These are phyloP conservation scores for Neurospora discreta DNA, from an alignment of 495 filamentous ascomycete genomes.

Conservation along the genomic window DNA sequence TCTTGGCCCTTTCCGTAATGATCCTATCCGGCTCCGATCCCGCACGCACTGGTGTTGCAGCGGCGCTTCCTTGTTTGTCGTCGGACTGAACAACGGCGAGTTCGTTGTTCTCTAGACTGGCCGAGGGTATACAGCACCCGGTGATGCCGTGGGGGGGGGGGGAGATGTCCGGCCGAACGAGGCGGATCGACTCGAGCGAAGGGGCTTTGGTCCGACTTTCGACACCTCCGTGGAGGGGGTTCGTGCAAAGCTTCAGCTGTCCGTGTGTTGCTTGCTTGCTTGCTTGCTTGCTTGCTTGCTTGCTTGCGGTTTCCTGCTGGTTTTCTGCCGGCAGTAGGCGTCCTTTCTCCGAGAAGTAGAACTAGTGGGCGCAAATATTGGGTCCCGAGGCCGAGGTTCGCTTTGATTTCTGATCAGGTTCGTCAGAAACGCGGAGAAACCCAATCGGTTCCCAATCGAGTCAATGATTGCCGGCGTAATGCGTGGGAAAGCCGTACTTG, in stretches of 20 bases:
- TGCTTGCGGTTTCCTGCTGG: not conserved
- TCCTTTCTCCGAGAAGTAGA: not conserved
- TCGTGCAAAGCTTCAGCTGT: not conserved
- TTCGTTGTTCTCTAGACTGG: not conserved
- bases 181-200: not conserved
- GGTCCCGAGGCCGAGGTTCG: not conserved
- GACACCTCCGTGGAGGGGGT: not conserved
- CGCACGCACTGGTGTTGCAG: not conserved
- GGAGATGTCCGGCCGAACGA: not conserved
- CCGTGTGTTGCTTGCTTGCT: not conserved
- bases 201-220: not conserved
- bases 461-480: not conserved
- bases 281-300: not conserved
- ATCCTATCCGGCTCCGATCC: not conserved
- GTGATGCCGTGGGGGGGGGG: not conserved
- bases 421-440: not conserved
- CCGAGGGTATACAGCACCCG: not conserved
- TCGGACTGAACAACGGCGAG: not conserved
- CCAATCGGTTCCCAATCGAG: not conserved
- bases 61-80: not conserved
- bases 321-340: not conserved
- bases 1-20: not conserved
- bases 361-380: not conserved
- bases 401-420: not conserved
- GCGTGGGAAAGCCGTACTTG: not conserved